Evolutionary conservation across 78 protist genomes (phyloP).

Genomic region (Andalucia godoyi): DNA sequence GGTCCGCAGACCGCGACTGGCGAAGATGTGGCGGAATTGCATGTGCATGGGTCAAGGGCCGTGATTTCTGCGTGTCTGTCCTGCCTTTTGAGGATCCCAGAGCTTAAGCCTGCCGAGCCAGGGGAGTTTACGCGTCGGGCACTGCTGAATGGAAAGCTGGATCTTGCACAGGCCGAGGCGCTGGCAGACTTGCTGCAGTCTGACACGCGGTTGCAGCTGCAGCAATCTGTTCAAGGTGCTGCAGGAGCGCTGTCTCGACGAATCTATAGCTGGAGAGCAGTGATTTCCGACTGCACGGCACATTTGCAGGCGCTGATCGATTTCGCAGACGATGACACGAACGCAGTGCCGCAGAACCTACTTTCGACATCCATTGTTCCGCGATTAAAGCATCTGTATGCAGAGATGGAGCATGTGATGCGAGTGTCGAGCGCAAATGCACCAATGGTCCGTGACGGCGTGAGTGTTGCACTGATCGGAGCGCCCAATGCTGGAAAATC

Average conservation of each 20-base stretch:
- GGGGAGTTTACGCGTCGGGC: conserved; percentile 83
- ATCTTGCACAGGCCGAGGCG: conserved; percentile 70
- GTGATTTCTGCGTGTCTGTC: conserved; percentile 46
- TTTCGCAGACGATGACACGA: conserved; percentile 78
- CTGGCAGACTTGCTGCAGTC: conserved; percentile 67
- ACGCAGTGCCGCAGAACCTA: conserved; percentile 4
- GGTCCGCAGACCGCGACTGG: conserved; percentile 81
- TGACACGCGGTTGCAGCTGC: conserved; percentile 65
- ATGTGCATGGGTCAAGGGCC: conserved; percentile 77
- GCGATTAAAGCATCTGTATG: neutral
- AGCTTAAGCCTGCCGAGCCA: conserved; percentile 37
- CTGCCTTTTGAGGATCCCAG: neutral
- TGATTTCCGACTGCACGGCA: conserved; percentile 32
- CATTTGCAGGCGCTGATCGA: conserved; percentile 79
- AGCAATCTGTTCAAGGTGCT: conserved; percentile 51
- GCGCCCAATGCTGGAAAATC: conserved; percentile 72
- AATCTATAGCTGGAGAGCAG: conserved; percentile 11
- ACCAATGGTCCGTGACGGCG: too few relatives aligned
- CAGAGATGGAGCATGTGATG: neutral
- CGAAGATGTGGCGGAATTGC: conserved; percentile 80
- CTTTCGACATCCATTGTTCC: neutral
- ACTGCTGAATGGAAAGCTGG: conserved; percentile 67
- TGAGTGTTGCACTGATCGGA: too few relatives aligned
- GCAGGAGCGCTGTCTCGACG: conserved; percentile 20
- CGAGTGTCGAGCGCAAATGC: neutral